Conservation (phyloP, 2,329 filamentous ascomycete genomes). For the Aaosphaeria arxii region DNA sequence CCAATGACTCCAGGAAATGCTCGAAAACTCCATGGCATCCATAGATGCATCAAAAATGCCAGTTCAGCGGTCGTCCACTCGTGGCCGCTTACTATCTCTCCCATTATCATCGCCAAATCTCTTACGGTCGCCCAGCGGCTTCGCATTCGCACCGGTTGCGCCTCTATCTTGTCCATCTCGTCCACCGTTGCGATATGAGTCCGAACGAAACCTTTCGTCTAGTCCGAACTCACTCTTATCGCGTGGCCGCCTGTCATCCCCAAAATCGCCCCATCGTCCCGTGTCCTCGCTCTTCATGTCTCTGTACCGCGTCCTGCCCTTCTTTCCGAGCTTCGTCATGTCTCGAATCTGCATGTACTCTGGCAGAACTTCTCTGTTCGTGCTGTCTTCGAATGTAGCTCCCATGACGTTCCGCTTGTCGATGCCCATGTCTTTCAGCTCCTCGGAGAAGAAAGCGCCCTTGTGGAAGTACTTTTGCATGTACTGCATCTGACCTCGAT, state of each 20-base stretch:
- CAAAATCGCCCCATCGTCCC: slow-evolving; percentile 73
- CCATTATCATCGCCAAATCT: slow-evolving; percentile 38
- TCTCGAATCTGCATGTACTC: slow-evolving; percentile 91
- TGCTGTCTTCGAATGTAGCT: slow-evolving; percentile 77
- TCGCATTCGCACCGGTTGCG: slow-evolving; percentile 67
- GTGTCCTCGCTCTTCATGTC: slow-evolving; percentile 91
- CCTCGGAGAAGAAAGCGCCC: slow-evolving; percentile 90
- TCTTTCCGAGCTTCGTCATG: slow-evolving; percentile 89
- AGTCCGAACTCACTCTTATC: slow-evolving; percentile 43
- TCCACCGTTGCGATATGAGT: slow-evolving; percentile 47
- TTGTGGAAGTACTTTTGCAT: slow-evolving; percentile 98
- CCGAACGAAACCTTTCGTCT: slow-evolving; percentile 68
- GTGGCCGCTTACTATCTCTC: slow-evolving; percentile 44
- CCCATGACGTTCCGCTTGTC: slow-evolving; percentile 85
- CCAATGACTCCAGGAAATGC: too few species aligned
- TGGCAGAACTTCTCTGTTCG: slow-evolving; percentile 77
- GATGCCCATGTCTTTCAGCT: slow-evolving; percentile 71
- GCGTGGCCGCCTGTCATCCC: slow-evolving; percentile 47
- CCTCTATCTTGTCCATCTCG: slow-evolving; percentile 36
- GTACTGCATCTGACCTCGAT: slow-evolving; percentile 76
- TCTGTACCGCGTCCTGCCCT: slow-evolving; percentile 85
- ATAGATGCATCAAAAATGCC: too few species aligned
- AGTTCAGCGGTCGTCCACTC: slow-evolving; percentile 25
- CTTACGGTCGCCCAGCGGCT: slow-evolving; percentile 65
- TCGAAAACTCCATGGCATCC: too few species aligned